Conservation (phyloP, 2,329 filamentous ascomycete genomes). For the Pyrenophora graminea region DNA sequence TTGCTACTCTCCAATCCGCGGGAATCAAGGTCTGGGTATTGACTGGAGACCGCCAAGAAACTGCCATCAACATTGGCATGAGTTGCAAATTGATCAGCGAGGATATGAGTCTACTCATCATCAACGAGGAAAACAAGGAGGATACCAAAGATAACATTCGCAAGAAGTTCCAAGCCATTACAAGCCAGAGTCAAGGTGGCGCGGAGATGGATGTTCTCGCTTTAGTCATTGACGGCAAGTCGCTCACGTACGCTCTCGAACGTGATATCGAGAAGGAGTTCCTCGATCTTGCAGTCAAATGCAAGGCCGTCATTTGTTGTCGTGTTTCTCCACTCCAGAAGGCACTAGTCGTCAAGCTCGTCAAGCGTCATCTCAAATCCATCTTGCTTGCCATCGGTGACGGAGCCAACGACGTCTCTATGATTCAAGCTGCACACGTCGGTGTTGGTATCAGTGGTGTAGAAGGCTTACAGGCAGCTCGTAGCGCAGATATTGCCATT, state of each 20-base stretch:
- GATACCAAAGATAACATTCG: constrained; percentile 85
- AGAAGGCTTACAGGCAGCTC: constrained; percentile 93
- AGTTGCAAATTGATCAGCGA: constrained; percentile 98
- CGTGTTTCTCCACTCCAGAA: constrained; percentile 97
- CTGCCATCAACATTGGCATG: constrained; percentile 99
- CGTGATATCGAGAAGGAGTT: constrained; percentile 93
- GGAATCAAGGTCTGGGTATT: constrained; percentile 99
- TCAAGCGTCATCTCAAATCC: constrained; percentile 90
- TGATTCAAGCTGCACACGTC: constrained; percentile 99
- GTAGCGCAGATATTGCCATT: constrained; percentile 94
- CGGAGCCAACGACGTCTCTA: constrained; percentile 98
- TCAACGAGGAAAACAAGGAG: constrained; percentile 83
- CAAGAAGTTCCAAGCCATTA: constrained; percentile 91
- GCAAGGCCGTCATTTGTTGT: constrained; percentile 97
- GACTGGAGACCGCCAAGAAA: constrained; percentile 96
- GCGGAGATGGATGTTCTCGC: constrained; percentile 86
- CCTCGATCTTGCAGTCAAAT: constrained; percentile 89
- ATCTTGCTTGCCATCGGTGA: constrained; percentile 96
- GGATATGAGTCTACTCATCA: constrained; percentile 96
- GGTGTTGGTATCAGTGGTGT: constrained; percentile 96
- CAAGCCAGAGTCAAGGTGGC: constrained; percentile 75
- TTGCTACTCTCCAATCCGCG: constrained; percentile 93
- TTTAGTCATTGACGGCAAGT: constrained; percentile 94
- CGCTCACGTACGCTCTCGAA: constrained; percentile 88
- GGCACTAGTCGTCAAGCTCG: constrained; percentile 94